These are phyloP conservation scores for Spergularia marina DNA, from an alignment of 148 eudicot genomes.

Conservation along the genomic window DNA sequence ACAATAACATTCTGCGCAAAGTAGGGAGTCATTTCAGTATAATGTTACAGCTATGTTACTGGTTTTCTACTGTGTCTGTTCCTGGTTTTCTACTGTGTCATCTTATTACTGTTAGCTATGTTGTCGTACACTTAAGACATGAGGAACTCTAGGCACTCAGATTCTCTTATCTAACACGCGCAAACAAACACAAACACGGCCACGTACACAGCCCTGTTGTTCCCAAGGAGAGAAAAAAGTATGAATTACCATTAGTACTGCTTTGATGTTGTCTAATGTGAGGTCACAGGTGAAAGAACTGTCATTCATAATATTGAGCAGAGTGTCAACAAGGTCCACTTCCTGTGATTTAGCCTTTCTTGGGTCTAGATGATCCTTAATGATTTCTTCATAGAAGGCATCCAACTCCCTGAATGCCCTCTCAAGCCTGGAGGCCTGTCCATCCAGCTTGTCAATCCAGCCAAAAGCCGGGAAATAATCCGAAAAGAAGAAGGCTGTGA, in stretches of 20 bases:
- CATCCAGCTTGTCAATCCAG: conserved; percentile 25
- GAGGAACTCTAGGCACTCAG: no score
- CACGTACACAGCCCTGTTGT: no score
- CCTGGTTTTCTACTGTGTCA: no score
- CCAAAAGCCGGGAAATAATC: conserved; percentile 26
- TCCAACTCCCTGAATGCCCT: conserved; percentile 21
- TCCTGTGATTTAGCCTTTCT: not conserved
- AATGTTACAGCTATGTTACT: no score
- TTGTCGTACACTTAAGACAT: no score
- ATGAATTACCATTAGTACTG: conserved; percentile 18
- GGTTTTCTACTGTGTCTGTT: no score
- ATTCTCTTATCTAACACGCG: no score
- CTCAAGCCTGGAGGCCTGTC: conserved; percentile 16
- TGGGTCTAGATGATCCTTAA: conserved; percentile 27
- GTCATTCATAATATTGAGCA: conserved; percentile 18
- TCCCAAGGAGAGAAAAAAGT: no score
- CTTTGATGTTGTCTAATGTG: conserved; percentile 18
- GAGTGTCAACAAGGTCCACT: conserved; percentile 29
- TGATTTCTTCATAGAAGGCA: conserved; percentile 23
- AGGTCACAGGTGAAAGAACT: conserved; percentile 5
- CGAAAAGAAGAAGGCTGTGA: conserved; percentile 2
- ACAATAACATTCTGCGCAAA: conserved; percentile 17
- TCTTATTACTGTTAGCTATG: no score
- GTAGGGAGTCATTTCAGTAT: no score
- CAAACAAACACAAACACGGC: no score